Evolutionary conservation across 768 basidiomycete species (phyloP).

Genomic region (Lactarius deliciosus): DNA sequence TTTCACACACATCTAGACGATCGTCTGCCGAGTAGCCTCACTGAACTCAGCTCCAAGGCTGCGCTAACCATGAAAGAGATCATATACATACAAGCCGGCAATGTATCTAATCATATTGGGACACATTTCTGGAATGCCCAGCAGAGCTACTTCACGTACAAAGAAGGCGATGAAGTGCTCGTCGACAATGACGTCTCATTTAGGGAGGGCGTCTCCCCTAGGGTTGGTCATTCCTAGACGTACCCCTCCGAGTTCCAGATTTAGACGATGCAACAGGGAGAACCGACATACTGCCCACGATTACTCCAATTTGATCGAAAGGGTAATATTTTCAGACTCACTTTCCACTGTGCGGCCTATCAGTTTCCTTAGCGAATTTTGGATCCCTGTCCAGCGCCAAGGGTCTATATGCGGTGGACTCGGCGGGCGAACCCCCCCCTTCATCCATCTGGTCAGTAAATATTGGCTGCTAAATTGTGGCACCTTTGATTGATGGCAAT

Average conservation of each 20-base stretch:
- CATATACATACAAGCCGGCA: slow-evolving; percentile 73
- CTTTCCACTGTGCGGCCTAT: background rate
- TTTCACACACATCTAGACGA: background rate
- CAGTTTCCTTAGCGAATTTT: slow-evolving; percentile 53
- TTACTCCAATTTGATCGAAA: slow-evolving; percentile 67
- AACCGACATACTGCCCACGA: slow-evolving; percentile 56
- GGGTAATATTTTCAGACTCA: slow-evolving; percentile 41
- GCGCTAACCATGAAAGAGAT: slow-evolving; percentile 64
- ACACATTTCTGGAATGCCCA: slow-evolving; percentile 85
- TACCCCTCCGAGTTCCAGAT: slow-evolving; percentile 19
- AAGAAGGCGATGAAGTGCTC: slow-evolving; percentile 37
- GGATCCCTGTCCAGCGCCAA: slow-evolving; percentile 52
- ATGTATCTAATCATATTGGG: slow-evolving; percentile 63
- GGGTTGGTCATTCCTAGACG: slow-evolving; percentile 41
- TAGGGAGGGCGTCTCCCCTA: slow-evolving; percentile 52
- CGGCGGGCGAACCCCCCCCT: slow-evolving; percentile 24
- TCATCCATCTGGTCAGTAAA: slow-evolving; percentile 21
- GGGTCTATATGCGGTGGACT: slow-evolving; percentile 41
- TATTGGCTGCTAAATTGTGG: background rate
- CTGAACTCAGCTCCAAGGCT: background rate
- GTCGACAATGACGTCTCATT: slow-evolving; percentile 63
- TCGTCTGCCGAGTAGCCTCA: background rate
- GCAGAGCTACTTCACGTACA: slow-evolving; percentile 60
- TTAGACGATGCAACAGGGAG: slow-evolving; percentile 38
- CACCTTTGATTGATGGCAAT: background rate